These are phyloP conservation scores for Penicillium brasilianum DNA, from an alignment of 2,329 filamentous ascomycete species.

Conservation along the genomic window DNA sequence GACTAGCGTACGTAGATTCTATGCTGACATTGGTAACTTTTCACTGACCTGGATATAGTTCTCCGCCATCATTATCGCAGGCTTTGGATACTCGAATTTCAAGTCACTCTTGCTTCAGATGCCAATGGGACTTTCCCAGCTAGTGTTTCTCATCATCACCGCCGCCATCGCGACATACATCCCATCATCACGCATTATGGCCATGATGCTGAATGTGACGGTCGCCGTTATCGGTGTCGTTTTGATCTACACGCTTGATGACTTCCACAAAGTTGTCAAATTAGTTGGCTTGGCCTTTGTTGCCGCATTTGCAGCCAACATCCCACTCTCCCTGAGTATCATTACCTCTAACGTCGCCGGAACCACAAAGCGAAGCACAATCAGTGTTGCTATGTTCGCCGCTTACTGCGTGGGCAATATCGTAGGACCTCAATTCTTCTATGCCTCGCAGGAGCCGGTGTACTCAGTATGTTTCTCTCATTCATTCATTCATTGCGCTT, in stretches of 20 bases:
- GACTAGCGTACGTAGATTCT: constrained; percentile 6
- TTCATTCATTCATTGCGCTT: background rate
- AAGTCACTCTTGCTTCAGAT: constrained; percentile 7
- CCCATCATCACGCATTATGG: background rate
- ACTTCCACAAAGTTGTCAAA: background rate
- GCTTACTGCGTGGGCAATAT: constrained; percentile 33
- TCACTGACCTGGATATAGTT: background rate
- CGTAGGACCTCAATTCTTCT: constrained; percentile 26
- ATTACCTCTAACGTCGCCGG: constrained; percentile 28
- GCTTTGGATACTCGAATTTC: constrained; percentile 7
- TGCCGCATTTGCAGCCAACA: constrained; percentile 22
- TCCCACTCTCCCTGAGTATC: constrained; percentile 4
- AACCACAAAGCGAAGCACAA: constrained; percentile 26
- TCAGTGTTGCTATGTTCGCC: constrained; percentile 52
- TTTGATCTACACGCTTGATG: background rate
- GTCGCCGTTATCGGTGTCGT: background rate
- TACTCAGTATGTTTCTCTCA: background rate
- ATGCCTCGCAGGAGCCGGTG: background rate
- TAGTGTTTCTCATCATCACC: constrained; percentile 7
- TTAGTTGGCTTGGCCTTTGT: constrained; percentile 22
- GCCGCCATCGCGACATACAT: constrained; percentile 6
- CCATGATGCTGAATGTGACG: constrained; percentile 1
- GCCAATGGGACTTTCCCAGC: constrained; percentile 3
- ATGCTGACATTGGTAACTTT: background rate
- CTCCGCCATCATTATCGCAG: constrained; percentile 2